Evolutionary conservation across 495 filamentous ascomycete species (phyloP).

Genomic region (Hypoxylon crocopeplum): DNA sequence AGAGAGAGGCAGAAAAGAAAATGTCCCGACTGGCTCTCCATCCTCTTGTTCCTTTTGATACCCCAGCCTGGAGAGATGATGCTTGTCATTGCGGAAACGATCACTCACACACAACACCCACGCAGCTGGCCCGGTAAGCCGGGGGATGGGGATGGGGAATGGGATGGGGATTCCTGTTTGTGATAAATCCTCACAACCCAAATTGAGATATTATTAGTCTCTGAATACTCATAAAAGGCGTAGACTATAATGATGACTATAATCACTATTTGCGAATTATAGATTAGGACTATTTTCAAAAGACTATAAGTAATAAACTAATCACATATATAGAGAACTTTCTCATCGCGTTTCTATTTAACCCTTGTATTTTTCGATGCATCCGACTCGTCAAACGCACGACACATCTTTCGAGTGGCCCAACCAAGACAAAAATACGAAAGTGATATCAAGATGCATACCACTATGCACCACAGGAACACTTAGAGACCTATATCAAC

Average conservation of each 20-base stretch:
- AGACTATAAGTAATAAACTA: too few relatives aligned
- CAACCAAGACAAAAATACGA: not conserved
- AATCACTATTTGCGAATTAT: too few relatives aligned
- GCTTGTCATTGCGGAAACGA: constrained; percentile 33
- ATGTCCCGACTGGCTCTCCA: constrained; percentile 31
- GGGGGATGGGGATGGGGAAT: not conserved
- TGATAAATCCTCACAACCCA: not conserved
- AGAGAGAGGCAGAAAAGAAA: constrained; percentile 23
- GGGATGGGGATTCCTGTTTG: not conserved
- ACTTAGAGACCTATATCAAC: too few relatives aligned
- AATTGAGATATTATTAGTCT: not conserved
- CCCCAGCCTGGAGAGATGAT: constrained; percentile 14
- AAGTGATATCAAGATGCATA: too few relatives aligned
- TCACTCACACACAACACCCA: constrained; percentile 19
- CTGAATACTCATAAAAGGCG: too few relatives aligned
- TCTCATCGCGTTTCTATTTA: not conserved
- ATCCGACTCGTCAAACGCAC: not conserved
- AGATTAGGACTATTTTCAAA: too few relatives aligned
- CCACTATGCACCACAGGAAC: too few relatives aligned
- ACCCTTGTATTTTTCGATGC: not conserved
- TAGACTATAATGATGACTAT: too few relatives aligned
- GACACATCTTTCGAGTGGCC: not conserved
- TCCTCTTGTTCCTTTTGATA: not conserved
- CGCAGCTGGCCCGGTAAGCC: constrained; percentile 22
- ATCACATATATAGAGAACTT: not conserved